Base-by-base conservation (phyloP, 2,329 filamentous ascomycete species). In the Trichophyton mentagrophytes region DNA sequence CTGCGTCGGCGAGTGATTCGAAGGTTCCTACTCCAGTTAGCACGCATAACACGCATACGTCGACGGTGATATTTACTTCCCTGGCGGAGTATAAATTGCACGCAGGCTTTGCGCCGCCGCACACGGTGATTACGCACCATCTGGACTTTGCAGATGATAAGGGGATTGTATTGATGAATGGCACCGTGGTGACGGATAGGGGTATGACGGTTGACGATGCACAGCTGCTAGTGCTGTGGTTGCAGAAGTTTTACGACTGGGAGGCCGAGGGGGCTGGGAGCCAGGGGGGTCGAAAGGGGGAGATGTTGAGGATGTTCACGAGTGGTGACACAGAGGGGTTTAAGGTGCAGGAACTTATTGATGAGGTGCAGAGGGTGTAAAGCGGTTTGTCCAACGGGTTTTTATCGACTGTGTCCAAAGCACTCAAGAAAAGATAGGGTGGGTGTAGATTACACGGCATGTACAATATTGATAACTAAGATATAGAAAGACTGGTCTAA, bases 71-170 rank as follows among this genome's bases (percentile, higher is more conserved):
- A 38, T 97, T 99, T 76, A 99, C 93, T 0, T 88, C 93, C 69
- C 80, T 99, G 36, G 92, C 89, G 15, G 90, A 96, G 72, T 99
- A 88, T 78, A 96, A 97, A 79, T 77, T 89, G 61, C 82, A 92
- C 58, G 91, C 91, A 58, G 89, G 96, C 73, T 99, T 85, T 70
- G 90, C 90, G 51, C 84, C 87, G 73, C 91, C 93, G 55, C 93
- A 99, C 71, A 99, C 93, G 0, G 96, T 90, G 2, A 79, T 97
- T 60, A 96, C 92, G 46, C 90, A 97, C 74, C 89, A 99, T 74
- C 77, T 87, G 15, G 93, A 99, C 73, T 76, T 96, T 1, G 83
- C 83, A 0, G 78, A 81, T 62, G 82, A 84, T 8, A 89, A 90
- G 68, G 89, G 85, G 3, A 69, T 97, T 27, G 90, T 96, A 13